These are phyloP conservation scores for Hysterangium stoloniferum DNA, from an alignment of 768 basidiomycete genomes.

Conservation along the genomic window DNA sequence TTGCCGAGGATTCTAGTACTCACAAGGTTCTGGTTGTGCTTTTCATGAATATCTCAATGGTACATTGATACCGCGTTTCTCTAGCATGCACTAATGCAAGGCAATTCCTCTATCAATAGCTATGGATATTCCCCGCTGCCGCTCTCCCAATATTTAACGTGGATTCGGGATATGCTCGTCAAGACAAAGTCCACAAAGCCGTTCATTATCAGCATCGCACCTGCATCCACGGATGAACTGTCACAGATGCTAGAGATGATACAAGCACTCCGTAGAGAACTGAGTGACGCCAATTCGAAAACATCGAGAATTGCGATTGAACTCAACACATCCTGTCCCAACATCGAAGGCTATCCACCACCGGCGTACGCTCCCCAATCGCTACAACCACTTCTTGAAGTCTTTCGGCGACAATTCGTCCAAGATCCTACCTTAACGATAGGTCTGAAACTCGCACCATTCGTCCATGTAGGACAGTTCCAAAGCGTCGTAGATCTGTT, in stretches of 20 bases:
- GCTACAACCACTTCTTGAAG: conserved; percentile 46
- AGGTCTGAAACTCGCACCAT: conserved; percentile 78
- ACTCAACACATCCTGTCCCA: conserved; percentile 82
- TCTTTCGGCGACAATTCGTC: conserved; percentile 42
- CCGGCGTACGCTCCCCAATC: conserved; percentile 53
- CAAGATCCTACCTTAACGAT: conserved; percentile 50
- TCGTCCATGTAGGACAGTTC: conserved; percentile 56
- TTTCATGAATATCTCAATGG: neutral
- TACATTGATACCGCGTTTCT: neutral
- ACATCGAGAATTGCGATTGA: conserved; percentile 56
- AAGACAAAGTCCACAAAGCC: conserved; percentile 39
- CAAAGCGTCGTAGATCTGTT: conserved; percentile 42
- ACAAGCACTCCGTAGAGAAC: conserved; percentile 43
- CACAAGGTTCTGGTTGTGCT: conserved; percentile 45
- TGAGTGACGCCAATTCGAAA: conserved; percentile 23
- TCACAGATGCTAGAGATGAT: conserved; percentile 49
- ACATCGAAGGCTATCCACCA: conserved; percentile 56
- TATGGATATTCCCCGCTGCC: conserved; percentile 85
- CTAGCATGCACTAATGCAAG: conserved; percentile 18
- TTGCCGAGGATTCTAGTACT: conserved; percentile 44
- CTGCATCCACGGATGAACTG: conserved; percentile 46
- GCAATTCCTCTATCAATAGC: conserved; percentile 61
- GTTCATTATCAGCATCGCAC: conserved; percentile 74
- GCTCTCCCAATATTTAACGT: conserved; percentile 54
- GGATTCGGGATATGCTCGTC: conserved; percentile 40